A percentile compares a stretch with the other conserved stretches of the same genome.
phyloP scores from a whole-genome alignment of 352 stramenopile genomes.

The Phytophthora nicotianae region DNA sequence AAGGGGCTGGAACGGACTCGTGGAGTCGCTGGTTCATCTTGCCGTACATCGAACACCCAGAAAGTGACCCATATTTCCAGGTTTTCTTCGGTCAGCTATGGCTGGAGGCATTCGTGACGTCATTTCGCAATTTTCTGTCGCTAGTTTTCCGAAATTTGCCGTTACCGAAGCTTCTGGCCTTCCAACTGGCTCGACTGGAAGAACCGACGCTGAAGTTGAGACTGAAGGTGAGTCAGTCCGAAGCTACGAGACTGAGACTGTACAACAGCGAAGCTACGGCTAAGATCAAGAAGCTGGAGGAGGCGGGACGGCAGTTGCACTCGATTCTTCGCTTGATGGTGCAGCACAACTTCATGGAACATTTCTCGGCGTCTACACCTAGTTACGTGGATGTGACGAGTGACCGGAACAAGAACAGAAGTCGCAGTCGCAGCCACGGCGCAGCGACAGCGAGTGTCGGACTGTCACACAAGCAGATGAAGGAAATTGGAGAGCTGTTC shows the following conservation, averaged over 20 bases:
- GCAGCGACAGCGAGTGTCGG: slow-evolving; percentile 23
- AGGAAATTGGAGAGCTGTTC: slow-evolving; percentile 58
- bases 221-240: slow-evolving; percentile 71
- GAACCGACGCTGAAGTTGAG: slow-evolving; percentile 74
- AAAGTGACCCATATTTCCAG: slow-evolving; percentile 77
- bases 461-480: slow-evolving; percentile 52
- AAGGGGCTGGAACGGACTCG: slow-evolving; percentile 39
- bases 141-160: slow-evolving; percentile 78
- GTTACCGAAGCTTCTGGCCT: slow-evolving; percentile 77
- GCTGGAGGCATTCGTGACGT: slow-evolving; percentile 73
- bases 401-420: slow-evolving; percentile 33
- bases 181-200: slow-evolving; percentile 71
- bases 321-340: slow-evolving; percentile 69
- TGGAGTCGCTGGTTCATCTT: slow-evolving; percentile 87
- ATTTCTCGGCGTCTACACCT: slow-evolving; percentile 42
- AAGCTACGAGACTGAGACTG: slow-evolving; percentile 65
- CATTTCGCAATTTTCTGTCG: slow-evolving; percentile 81
- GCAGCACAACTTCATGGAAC: slow-evolving; percentile 69
- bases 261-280: slow-evolving; percentile 53
- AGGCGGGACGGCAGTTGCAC: slow-evolving; percentile 61
- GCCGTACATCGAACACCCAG: slow-evolving; percentile 76
- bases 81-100: slow-evolving; percentile 77
- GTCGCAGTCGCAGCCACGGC: slow-evolving; percentile 30
- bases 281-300: slow-evolving; percentile 71
- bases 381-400: slow-evolving; percentile 21